Conservation (phyloP, 2,329 filamentous ascomycete species). For the Aureobasidium uvarum region DNA sequence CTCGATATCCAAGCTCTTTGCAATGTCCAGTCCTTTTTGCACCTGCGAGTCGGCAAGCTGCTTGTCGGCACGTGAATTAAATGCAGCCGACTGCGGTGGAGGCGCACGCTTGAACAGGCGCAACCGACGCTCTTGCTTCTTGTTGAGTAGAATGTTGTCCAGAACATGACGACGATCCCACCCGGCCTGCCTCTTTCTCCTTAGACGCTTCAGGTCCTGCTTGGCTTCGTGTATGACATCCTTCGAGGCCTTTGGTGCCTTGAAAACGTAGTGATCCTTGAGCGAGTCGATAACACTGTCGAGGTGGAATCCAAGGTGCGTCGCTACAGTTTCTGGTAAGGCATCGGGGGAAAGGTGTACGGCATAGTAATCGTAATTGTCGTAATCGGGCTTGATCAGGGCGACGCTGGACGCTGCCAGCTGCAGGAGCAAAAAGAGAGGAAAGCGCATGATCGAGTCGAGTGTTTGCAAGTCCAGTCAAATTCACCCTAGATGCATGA, state of each 20-base stretch:
- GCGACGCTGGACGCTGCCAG: constrained; percentile 22
- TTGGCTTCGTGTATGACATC: constrained; percentile 52
- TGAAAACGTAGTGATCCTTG: constrained; percentile 80
- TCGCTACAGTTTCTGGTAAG: constrained; percentile 67
- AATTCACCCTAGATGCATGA: constrained; percentile 5
- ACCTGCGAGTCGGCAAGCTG: constrained; percentile 48
- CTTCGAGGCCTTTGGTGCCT: constrained; percentile 59
- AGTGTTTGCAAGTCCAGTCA: background rate
- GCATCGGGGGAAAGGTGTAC: constrained; percentile 70
- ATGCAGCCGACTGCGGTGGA: constrained; percentile 31
- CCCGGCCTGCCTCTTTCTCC: constrained; percentile 59
- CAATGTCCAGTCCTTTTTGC: constrained; percentile 59
- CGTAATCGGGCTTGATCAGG: constrained; percentile 51
- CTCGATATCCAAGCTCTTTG: constrained; percentile 66
- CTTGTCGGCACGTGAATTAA: constrained; percentile 25
- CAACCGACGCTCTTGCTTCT: constrained; percentile 70
- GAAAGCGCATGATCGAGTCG: constrained; percentile 19
- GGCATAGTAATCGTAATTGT: constrained; percentile 87
- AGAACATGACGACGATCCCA: constrained; percentile 56
- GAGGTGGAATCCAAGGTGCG: constrained; percentile 70
- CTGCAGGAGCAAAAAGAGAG: constrained; percentile 19
- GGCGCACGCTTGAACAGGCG: constrained; percentile 59
- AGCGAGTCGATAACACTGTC: constrained; percentile 80
- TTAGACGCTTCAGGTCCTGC: constrained; percentile 55
- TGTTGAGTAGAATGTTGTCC: constrained; percentile 71